These are phyloP conservation scores for Linnemannia hyalina DNA, from an alignment of 192 early-diverging fungal species.

Conservation along the genomic window DNA sequence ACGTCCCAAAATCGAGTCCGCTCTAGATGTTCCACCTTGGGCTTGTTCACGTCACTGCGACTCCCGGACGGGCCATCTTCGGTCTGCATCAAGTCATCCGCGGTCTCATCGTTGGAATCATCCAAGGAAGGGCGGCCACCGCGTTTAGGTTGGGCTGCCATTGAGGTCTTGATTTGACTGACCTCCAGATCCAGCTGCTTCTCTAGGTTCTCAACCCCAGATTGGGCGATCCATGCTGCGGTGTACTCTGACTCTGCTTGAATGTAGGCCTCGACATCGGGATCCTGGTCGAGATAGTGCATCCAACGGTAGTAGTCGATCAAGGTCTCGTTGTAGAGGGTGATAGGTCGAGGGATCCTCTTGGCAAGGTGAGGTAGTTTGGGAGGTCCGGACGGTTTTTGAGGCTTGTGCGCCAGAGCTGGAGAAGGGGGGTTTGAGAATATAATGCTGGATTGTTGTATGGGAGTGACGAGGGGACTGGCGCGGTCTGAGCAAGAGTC, in stretches of 20 bases:
- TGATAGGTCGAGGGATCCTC: conserved; percentile 42
- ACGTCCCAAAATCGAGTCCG: conserved; percentile 44
- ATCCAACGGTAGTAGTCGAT: conserved; percentile 52
- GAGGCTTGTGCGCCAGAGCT: background rate
- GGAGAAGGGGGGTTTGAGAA: background rate
- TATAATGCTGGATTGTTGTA: no score
- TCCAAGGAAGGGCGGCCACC: no score
- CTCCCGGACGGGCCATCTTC: background rate
- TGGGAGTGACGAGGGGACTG: background rate
- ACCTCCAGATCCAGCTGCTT: conserved; percentile 38
- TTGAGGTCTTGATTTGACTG: conserved; percentile 10
- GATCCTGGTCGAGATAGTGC: conserved; percentile 39
- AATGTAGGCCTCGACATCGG: conserved; percentile 38
- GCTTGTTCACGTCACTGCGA: background rate
- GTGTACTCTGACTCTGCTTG: conserved; percentile 35
- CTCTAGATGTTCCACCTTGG: conserved; percentile 15
- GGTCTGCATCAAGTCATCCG: background rate
- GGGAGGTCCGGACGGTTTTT: background rate
- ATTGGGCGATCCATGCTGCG: conserved; percentile 25
- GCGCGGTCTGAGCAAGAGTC: background rate
- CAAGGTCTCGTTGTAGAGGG: conserved; percentile 41
- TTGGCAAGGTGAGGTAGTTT: conserved; percentile 23
- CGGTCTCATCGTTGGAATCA: background rate
- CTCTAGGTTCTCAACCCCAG: conserved; percentile 20
- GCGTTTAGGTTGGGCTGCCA: background rate